Evolutionary conservation across 306 rosid species (phyloP).

Genomic region (Medicago truncatula): MtrunA17r5.0-ANR NC_053044.1:34208501-34209000

Average conservation of each 20-base stretch:
- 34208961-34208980: too few species aligned
- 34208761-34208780: slow-evolving; percentile 34
- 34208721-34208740: neutral
- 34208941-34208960: too few species aligned
- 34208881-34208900: neutral
- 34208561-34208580: slow-evolving; percentile 52
- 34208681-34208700: neutral
- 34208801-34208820: neutral
- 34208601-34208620: slow-evolving; percentile 40
- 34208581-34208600: slow-evolving; percentile 27
- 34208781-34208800: slow-evolving; percentile 16
- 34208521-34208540: slow-evolving; percentile 21
- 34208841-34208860: slow-evolving; percentile 39
- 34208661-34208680: slow-evolving; percentile 32
- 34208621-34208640: slow-evolving; percentile 36
- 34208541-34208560: slow-evolving; percentile 21
- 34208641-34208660: slow-evolving; percentile 52
- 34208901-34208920: neutral
- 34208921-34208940: neutral
- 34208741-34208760: slow-evolving; percentile 35
- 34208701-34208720: slow-evolving; percentile 6
- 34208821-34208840: slow-evolving; percentile 47
- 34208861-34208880: slow-evolving; percentile 35
- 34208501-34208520: neutral
- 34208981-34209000: too few species aligned